Percentiles rank a stretch among this genome's conserved stretches.
phyloP scores from a whole-genome alignment of 495 filamentous ascomycete species.

The Xylaria bambusicola region DNA sequence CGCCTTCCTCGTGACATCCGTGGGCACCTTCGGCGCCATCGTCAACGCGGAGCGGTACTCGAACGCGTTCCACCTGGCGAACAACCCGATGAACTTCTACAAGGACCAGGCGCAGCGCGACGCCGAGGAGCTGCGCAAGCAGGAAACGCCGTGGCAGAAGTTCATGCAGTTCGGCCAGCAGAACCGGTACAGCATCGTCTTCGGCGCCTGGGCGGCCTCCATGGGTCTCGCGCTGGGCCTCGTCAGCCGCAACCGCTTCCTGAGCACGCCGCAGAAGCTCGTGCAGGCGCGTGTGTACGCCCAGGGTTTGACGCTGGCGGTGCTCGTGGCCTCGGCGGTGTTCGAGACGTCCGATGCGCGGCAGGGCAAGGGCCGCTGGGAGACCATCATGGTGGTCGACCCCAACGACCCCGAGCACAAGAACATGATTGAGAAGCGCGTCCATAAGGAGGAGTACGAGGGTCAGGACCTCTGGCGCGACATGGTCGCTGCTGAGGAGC shows the following conservation, averaged over 20 bases:
- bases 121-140: constrained; percentile 45
- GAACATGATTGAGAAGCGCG: constrained; percentile 69
- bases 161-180: constrained; percentile 64
- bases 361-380: constrained; percentile 73
- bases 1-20: constrained; percentile 82
- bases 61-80: constrained; percentile 68
- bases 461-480: constrained; percentile 90
- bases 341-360: constrained; percentile 86
- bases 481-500: constrained; percentile 80
- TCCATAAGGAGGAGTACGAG: constrained; percentile 70
- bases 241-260: constrained; percentile 76
- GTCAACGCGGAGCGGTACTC: constrained; percentile 80
- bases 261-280: constrained; percentile 81
- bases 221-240: constrained; percentile 77
- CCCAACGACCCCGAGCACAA: constrained; percentile 71
- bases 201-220: constrained; percentile 76
- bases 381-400: constrained; percentile 71
- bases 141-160: constrained; percentile 48
- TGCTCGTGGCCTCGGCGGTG: constrained; percentile 81
- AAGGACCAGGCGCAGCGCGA: constrained; percentile 57
- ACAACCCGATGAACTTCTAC: constrained; percentile 67
- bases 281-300: constrained; percentile 98
- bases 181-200: constrained; percentile 89
- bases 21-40: constrained; percentile 83
- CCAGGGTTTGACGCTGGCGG: constrained; percentile 89